phyloP scores from a whole-genome alignment of 805 yeast genomes.

The Jamesozyma hellenica region DNA sequence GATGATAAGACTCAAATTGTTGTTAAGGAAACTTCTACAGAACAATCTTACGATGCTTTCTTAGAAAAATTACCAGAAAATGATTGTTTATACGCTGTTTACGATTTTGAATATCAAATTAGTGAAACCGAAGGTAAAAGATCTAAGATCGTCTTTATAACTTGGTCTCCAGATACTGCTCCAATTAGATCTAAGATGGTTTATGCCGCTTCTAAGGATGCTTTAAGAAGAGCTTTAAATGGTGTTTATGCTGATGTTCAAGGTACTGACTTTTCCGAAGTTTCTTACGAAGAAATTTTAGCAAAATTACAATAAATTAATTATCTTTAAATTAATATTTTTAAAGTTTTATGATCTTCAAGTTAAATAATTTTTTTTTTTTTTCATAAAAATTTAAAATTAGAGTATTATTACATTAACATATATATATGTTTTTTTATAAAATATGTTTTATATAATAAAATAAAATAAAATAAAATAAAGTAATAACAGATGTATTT shows the following conservation, averaged over 20 bases:
- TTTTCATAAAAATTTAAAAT: too few species aligned
- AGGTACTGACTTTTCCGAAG: conserved; percentile 97
- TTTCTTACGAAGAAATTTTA: conserved; percentile 84
- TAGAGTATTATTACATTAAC: too few species aligned
- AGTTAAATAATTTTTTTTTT: too few species aligned
- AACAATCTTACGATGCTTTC: conserved; percentile 72
- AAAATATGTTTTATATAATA: too few species aligned
- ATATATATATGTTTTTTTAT: too few species aligned
- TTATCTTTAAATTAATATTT: too few species aligned
- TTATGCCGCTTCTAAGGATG: conserved; percentile 96
- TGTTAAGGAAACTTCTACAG: conserved; percentile 74
- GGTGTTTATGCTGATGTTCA: conserved; percentile 92
- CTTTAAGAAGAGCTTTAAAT: conserved; percentile 91
- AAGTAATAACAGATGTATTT: too few species aligned
- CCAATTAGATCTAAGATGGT: conserved; percentile 94
- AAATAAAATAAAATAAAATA: too few species aligned
- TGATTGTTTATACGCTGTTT: conserved; percentile 93
- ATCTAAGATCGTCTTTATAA: conserved; percentile 57
- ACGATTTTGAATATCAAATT: conserved; percentile 91
- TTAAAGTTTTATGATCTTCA: too few species aligned
- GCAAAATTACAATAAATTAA: conserved; percentile 35
- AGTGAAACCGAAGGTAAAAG: conserved; percentile 91
- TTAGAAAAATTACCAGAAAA: conserved; percentile 85
- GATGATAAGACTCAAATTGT: conserved; percentile 83
- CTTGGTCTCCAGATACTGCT: conserved; percentile 98